phyloP scores from a whole-genome alignment of 495 filamentous ascomycete species.

The Aspergillus diversus region DNA sequence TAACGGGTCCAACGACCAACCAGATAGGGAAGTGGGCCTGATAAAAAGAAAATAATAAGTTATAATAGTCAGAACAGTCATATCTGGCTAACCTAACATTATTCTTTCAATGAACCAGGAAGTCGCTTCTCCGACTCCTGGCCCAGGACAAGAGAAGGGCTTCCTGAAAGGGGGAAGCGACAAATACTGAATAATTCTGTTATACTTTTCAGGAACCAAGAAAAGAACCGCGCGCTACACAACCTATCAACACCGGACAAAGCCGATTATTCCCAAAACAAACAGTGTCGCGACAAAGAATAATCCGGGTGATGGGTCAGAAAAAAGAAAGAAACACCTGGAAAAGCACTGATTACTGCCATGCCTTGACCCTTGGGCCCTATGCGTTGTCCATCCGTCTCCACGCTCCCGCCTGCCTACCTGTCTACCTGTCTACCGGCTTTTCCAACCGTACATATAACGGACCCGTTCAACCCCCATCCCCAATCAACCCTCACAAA shows the following conservation, averaged over 20 bases:
- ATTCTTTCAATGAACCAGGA: not conserved
- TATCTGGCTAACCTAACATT: too few relatives aligned
- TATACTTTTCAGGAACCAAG: slow-evolving; percentile 1
- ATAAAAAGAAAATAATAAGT: not conserved
- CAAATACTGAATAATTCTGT: not conserved
- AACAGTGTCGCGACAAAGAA: slow-evolving; percentile 12
- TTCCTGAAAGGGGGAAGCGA: not conserved
- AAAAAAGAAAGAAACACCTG: slow-evolving; percentile 11
- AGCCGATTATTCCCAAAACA: slow-evolving; percentile 1
- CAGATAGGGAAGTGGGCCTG: slow-evolving; percentile 1
- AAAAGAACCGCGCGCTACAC: slow-evolving; percentile 4
- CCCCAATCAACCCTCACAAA: not conserved
- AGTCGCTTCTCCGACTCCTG: not conserved
- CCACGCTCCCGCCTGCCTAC: slow-evolving; percentile 12
- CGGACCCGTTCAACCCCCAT: slow-evolving; percentile 10
- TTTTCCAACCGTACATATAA: slow-evolving; percentile 11
- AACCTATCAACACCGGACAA: slow-evolving; percentile 1
- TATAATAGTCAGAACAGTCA: not conserved
- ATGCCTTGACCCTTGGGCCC: slow-evolving; percentile 7
- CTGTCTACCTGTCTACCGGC: slow-evolving; percentile 13
- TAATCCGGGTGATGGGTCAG: slow-evolving; percentile 17
- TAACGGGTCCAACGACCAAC: slow-evolving; percentile 3
- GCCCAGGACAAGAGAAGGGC: not conserved
- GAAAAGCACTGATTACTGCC: slow-evolving; percentile 9
- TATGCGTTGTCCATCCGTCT: slow-evolving; percentile 23